Percentiles rank a stretch among this genome's conserved stretches.
Conservation (phyloP, 2,329 filamentous ascomycete genomes). For the Pseudogymnoascus sp. region DNA sequence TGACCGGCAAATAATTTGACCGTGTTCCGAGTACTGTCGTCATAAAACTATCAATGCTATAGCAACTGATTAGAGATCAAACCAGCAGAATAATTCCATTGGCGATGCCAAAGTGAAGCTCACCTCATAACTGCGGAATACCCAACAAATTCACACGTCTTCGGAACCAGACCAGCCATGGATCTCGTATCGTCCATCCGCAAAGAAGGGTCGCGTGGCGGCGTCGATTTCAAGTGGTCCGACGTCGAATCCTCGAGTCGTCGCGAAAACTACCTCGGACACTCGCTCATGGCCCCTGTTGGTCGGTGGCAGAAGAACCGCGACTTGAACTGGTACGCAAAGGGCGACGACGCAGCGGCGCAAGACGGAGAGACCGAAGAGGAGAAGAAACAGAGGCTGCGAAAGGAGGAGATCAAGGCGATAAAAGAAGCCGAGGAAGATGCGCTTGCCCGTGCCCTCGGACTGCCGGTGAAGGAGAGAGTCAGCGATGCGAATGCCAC, state of each 20-base stretch:
- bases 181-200: constrained; percentile 88
- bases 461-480: constrained; percentile 60
- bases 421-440: constrained; percentile 92
- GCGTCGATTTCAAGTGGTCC: constrained; percentile 94
- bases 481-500: constrained; percentile 54
- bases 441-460: constrained; percentile 74
- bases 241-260: constrained; percentile 78
- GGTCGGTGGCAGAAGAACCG: constrained; percentile 65
- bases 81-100: background rate
- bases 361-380: constrained; percentile 50
- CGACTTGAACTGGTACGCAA: constrained; percentile 57
- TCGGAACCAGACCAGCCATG: constrained; percentile 45
- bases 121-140: background rate
- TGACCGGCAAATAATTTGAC: background rate
- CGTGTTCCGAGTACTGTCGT: constrained; percentile 5
- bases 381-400: constrained; percentile 50
- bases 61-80: background rate
- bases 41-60: background rate
- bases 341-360: constrained; percentile 42
- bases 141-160: background rate
- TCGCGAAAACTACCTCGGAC: constrained; percentile 76
- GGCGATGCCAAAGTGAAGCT: background rate
- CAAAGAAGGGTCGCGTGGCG: constrained; percentile 84
- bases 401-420: constrained; percentile 68
- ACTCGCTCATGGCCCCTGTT: constrained; percentile 66